Conservation (phyloP, 1,284 basidiomycete species). For the Malassezia caprae region DNA sequence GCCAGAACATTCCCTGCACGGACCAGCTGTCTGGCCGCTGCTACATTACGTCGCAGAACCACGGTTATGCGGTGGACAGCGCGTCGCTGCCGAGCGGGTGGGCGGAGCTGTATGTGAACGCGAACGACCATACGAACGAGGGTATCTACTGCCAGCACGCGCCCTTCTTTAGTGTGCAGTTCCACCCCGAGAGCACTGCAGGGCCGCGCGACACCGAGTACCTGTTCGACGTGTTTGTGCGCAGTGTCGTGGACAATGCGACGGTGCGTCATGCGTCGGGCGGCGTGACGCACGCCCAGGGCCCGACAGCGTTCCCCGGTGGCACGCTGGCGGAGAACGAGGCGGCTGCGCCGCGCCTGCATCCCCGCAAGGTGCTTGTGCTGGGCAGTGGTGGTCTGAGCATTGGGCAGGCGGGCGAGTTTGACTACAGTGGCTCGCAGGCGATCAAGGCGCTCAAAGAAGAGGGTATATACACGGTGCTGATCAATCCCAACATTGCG, state of each 20-base stretch:
- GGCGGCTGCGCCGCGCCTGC: constrained; percentile 61
- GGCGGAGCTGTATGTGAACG: constrained; percentile 90
- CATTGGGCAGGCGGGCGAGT: constrained; percentile 97
- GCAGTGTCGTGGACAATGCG: constrained; percentile 69
- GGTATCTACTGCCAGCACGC: constrained; percentile 72
- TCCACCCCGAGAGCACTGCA: constrained; percentile 98
- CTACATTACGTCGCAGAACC: constrained; percentile 98
- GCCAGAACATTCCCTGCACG: constrained; percentile 96
- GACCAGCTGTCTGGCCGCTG: constrained; percentile 86
- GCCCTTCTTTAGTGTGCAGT: constrained; percentile 98
- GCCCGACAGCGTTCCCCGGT: constrained; percentile 74
- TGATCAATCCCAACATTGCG: constrained; percentile 97
- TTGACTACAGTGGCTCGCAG: constrained; percentile 97
- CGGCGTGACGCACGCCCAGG: constrained; percentile 19
- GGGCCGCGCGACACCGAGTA: constrained; percentile 98
- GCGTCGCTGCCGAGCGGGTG: constrained; percentile 69
- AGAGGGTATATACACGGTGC: constrained; percentile 95
- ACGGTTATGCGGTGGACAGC: constrained; percentile 90
- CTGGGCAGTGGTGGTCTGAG: constrained; percentile 95
- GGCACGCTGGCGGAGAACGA: constrained; percentile 76
- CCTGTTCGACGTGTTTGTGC: constrained; percentile 93
- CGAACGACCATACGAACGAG: constrained; percentile 94
- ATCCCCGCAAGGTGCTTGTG: constrained; percentile 85
- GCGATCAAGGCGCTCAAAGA: constrained; percentile 98
- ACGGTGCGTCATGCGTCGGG: constrained; percentile 54